These are phyloP conservation scores for Picea sitchensis DNA, from an alignment of 75 land plant species.

Conservation along the genomic window DNA sequence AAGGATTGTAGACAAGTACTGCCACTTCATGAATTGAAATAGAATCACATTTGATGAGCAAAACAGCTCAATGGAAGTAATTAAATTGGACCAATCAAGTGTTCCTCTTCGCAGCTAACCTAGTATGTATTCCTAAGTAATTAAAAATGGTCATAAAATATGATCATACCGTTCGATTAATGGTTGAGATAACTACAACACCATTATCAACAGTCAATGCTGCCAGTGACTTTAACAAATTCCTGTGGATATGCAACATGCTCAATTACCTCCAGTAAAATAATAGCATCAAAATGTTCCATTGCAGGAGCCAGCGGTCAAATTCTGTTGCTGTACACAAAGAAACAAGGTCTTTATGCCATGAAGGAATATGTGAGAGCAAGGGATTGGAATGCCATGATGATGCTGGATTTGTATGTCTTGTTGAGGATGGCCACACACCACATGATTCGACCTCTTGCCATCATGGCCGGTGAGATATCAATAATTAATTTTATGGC, in stretches of 20 bases:
- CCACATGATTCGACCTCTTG: no score
- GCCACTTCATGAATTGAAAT: conserved; percentile 39
- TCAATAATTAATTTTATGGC: no score
- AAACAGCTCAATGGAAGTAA: conserved; percentile 73
- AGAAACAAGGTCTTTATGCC: no score
- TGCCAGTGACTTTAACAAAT: conserved; percentile 78
- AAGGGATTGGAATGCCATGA: no score
- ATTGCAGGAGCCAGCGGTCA: no score
- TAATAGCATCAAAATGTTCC: no score
- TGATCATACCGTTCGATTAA: conserved; percentile 79
- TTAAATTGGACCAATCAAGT: conserved; percentile 77
- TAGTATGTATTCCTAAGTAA: conserved; percentile 87
- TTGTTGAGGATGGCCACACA: no score
- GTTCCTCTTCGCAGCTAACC: conserved; percentile 88
- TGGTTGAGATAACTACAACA: conserved; percentile 78
- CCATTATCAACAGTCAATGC: conserved; percentile 62
- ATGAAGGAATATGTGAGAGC: no score
- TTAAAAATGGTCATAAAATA: conserved; percentile 85
- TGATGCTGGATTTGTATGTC: no score
- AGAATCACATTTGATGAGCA: conserved; percentile 62
- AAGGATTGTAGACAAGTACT: conserved; percentile 28
- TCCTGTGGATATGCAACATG: conserved; percentile 90
- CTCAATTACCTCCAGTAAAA: conserved; percentile 99
- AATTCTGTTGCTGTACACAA: no score
- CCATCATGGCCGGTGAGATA: no score